Evolutionary conservation across 768 basidiomycete genomes (phyloP).

Genomic region (Suillus clintonianus): DNA sequence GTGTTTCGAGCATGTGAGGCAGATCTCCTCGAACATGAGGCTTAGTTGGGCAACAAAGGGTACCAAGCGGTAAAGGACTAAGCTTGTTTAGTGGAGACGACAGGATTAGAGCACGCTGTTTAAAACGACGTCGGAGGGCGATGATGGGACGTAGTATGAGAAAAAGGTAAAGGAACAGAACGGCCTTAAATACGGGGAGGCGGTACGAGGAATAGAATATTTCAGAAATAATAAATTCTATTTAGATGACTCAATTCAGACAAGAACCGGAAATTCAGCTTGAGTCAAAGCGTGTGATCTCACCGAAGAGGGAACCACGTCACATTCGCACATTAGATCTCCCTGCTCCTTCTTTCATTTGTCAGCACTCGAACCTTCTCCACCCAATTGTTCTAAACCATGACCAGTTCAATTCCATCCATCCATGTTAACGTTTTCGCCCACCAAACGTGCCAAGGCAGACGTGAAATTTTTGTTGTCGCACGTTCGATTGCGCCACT

Average conservation of each 20-base stretch:
- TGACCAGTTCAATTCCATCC: no score
- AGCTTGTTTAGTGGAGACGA: background rate
- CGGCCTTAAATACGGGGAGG: conserved; percentile 35
- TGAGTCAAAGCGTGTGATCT: conserved; percentile 7
- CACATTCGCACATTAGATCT: conserved; percentile 2
- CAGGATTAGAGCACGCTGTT: conserved; percentile 2
- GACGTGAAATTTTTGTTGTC: conserved; percentile 1
- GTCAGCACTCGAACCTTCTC: background rate
- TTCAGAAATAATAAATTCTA: conserved; percentile 31
- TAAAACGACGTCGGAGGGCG: conserved; percentile 11
- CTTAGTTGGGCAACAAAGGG: conserved; percentile 12
- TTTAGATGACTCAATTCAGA: conserved; percentile 36
- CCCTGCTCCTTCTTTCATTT: background rate
- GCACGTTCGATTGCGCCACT: conserved; percentile 20
- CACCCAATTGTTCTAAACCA: no score
- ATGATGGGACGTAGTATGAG: conserved; percentile 20
- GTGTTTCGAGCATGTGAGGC: conserved; percentile 70
- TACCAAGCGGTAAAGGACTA: background rate
- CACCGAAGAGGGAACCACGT: conserved; percentile 3
- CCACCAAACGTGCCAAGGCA: no score
- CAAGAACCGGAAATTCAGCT: conserved; percentile 17
- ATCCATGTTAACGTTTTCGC: no score
- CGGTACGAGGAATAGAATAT: conserved; percentile 40
- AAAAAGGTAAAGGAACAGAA: conserved; percentile 17
- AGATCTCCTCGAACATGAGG: conserved; percentile 79